Conservation (phyloP, 176 grass and related monocot genomes). For the Oryza australiensis region DNA sequence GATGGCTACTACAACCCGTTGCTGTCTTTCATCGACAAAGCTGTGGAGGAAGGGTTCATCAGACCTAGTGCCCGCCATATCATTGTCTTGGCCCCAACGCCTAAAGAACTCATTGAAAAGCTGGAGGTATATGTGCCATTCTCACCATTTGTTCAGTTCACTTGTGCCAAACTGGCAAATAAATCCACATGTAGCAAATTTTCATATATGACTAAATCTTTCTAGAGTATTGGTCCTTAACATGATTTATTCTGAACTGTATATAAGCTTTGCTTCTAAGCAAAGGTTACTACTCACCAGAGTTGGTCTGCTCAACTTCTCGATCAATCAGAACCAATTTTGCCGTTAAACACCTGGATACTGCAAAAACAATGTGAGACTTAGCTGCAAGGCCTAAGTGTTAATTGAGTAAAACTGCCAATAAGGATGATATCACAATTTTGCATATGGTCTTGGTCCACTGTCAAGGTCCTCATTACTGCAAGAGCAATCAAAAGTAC, state of each 20-base stretch:
- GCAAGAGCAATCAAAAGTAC: constrained; percentile 11
- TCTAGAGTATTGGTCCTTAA: constrained; percentile 6
- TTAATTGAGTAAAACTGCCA: neutral
- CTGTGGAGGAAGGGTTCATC: constrained; percentile 53
- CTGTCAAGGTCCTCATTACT: neutral
- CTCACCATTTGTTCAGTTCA: neutral
- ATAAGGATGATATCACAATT: neutral
- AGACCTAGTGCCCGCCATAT: constrained; percentile 37
- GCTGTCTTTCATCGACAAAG: constrained; percentile 47
- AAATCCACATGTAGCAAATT: neutral
- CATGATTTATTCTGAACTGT: neutral
- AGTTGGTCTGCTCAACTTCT: neutral
- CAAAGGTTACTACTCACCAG: constrained; percentile 12
- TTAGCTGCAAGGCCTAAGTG: neutral
- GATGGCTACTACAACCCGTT: constrained; percentile 45
- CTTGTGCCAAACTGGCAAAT: neutral
- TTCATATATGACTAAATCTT: neutral
- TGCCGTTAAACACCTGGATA: neutral
- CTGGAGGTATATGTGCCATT: constrained; percentile 20
- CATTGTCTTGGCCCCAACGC: constrained; percentile 41
- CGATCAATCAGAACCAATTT: neutral
- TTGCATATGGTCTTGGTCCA: constrained; percentile 18
- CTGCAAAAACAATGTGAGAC: neutral
- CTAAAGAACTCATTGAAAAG: constrained; percentile 40
- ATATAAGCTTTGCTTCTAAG: constrained; percentile 10